phyloP scores from a whole-genome alignment of 2,329 filamentous ascomycete genomes.

The Penicillium polonicum region DNA sequence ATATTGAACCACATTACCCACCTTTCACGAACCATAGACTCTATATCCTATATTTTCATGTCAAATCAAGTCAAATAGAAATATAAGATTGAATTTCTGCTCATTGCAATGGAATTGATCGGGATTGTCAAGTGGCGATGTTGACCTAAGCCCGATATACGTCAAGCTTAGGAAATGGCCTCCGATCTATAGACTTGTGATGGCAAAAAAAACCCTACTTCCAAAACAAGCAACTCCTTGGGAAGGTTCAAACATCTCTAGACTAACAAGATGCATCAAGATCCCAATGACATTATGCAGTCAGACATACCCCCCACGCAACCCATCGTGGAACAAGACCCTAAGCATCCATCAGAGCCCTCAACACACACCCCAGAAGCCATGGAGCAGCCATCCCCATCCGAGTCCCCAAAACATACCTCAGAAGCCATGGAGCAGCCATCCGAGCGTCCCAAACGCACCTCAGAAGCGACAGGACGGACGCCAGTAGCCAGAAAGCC shows the following conservation, averaged over 20 bases:
- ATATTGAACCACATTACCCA: background rate
- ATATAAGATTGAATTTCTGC: background rate
- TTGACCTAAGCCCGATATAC: conserved; percentile 22
- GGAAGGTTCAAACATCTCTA: background rate
- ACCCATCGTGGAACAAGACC: background rate
- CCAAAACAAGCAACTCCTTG: background rate
- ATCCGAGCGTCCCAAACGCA: too few relatives aligned
- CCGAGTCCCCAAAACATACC: background rate
- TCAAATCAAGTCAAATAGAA: background rate
- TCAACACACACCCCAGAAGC: background rate
- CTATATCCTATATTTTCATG: background rate
- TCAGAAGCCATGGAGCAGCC: background rate
- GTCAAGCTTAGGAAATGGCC: conserved; percentile 23
- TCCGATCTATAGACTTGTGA: conserved; percentile 8
- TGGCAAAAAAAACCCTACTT: conserved; percentile 3
- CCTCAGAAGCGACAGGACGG: background rate
- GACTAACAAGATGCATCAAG: background rate
- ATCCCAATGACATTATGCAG: conserved; percentile 2
- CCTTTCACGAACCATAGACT: background rate
- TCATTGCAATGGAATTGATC: conserved; percentile 6
- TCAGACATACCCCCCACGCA: conserved; percentile 6
- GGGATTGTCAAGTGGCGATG: conserved; percentile 13
- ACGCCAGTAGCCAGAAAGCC: background rate
- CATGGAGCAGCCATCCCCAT: background rate
- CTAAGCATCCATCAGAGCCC: background rate